Evolutionary conservation across 148 eudicot species (phyloP), one percentile per base, ranked within the genome.

Genomic region (Vaccinium macrocarpon): DNA sequence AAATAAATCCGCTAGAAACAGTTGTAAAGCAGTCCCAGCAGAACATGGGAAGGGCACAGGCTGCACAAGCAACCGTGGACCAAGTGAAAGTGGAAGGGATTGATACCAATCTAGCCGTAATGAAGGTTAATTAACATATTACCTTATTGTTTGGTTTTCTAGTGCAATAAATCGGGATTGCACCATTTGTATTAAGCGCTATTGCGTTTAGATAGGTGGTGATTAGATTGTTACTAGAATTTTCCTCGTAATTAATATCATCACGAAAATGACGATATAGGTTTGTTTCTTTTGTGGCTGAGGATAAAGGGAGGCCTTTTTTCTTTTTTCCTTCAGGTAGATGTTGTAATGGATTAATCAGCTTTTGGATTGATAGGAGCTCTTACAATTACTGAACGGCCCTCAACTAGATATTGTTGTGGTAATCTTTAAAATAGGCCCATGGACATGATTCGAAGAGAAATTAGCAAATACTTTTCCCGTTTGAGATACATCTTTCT

Each of bases 1-100:
- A 92, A 85, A 77, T 73, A 82, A 87, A 92, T 90, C 91, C 91
- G 51, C 86, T 94, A 79, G 98, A 95, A 91, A 79, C 83, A 55
- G 93, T 89, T 21, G 95, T 95, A 71, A 91, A 91, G 74, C 91
- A 91, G 81, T 92, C 91, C 32, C 91, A 90, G 88, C 80, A 85
- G 82, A 90, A 91, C 78, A 88, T 91, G 8, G 94, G 93, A 82
- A 93, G 88, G 88, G 93, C 94, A 85, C 94, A 90, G 89, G 95
- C 95, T 85, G 98, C 97, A 79, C 93, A 93, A 84, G 92, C 91
- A 82, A 92, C 97, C 76, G 94, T 94, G 59, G 91, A 94, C 84
- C 93, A 94, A 89, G 94, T 94, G 80, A 95, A 94, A 94, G 95
- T 94, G 66, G 98, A 95, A 73, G 98, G 97, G 52, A 94, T 95